Conservation (phyloP, 2,329 filamentous ascomycete genomes). For the Colletotrichum australisinense region DNA sequence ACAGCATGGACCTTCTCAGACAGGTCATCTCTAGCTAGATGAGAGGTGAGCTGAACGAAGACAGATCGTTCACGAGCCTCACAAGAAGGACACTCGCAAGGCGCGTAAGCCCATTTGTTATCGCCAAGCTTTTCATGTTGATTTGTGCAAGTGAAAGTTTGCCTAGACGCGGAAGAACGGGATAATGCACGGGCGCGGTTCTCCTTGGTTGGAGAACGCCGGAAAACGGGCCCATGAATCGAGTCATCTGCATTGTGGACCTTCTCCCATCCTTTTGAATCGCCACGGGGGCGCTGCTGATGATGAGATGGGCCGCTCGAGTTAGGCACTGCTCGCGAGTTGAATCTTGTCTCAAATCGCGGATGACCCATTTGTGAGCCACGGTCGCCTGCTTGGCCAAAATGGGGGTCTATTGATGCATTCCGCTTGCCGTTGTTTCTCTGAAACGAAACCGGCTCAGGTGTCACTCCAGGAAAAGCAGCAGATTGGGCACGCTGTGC, state of each 20-base stretch:
- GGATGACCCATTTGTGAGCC: not conserved
- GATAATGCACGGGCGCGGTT: not conserved
- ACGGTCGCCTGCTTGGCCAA: not conserved
- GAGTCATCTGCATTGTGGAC: slow-evolving; percentile 3
- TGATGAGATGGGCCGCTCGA: not conserved
- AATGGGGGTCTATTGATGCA: not conserved
- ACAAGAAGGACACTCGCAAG: slow-evolving; percentile 45
- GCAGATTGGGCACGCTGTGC: not conserved
- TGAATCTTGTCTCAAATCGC: not conserved
- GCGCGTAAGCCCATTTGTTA: slow-evolving; percentile 38
- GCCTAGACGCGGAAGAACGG: not conserved
- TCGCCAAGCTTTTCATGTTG: not conserved
- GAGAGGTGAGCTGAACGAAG: not conserved
- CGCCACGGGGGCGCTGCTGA: not conserved
- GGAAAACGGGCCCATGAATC: slow-evolving; percentile 27
- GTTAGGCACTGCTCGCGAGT: not conserved
- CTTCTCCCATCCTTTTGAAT: slow-evolving; percentile 19
- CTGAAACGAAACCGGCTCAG: not conserved
- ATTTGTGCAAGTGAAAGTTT: not conserved
- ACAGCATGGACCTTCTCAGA: not conserved
- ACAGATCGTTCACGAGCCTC: slow-evolving; percentile 40
- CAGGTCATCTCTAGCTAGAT: not conserved
- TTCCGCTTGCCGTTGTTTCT: not conserved
- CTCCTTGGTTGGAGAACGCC: slow-evolving; percentile 22
- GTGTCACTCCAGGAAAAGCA: not conserved